Evolutionary conservation across 2,329 filamentous ascomycete species (phyloP).

Genomic region (Nannizziopsis arthrosporioides): DNA sequence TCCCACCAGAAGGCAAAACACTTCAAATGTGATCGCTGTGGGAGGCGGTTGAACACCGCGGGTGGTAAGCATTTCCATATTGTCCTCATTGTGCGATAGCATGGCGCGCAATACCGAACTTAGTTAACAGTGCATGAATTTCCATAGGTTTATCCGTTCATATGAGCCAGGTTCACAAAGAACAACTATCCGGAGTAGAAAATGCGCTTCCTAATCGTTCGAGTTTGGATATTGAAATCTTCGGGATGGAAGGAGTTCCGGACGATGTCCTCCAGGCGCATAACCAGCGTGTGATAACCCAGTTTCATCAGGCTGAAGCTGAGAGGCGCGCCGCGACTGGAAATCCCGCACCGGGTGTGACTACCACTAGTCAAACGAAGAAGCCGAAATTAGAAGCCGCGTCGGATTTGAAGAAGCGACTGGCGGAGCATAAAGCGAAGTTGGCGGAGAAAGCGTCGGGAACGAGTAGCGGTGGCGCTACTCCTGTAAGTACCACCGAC

Average conservation of each 20-base stretch:
- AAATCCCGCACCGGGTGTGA: slow-evolving; percentile 61
- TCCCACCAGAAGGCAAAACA: slow-evolving; percentile 99
- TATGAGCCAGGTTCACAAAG: slow-evolving; percentile 98
- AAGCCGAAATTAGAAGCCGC: slow-evolving; percentile 61
- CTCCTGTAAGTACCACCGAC: slow-evolving; percentile 38
- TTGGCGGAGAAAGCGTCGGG: slow-evolving; percentile 47
- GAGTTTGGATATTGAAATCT: slow-evolving; percentile 85
- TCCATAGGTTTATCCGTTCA: slow-evolving; percentile 75
- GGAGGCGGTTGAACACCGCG: slow-evolving; percentile 78
- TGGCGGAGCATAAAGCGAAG: slow-evolving; percentile 65
- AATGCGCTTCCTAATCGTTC: slow-evolving; percentile 82
- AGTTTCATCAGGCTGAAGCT: slow-evolving; percentile 74
- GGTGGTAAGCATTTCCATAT: slow-evolving; percentile 53
- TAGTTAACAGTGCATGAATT: slow-evolving; percentile 3
- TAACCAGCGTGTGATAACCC: slow-evolving; percentile 72
- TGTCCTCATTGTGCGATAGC: background rate
- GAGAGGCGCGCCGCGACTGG: slow-evolving; percentile 72
- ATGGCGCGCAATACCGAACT: slow-evolving; percentile 2
- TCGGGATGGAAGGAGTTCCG: slow-evolving; percentile 95
- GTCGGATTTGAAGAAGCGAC: slow-evolving; percentile 66
- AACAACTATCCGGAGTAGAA: slow-evolving; percentile 73
- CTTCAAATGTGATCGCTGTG: slow-evolving; percentile 91
- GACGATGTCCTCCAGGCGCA: slow-evolving; percentile 73
- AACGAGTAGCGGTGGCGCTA: slow-evolving; percentile 46
- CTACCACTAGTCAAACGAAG: slow-evolving; percentile 39